Base-by-base conservation (phyloP, 2,329 filamentous ascomycete species). In the Aureobasidium pullulans region DNA sequence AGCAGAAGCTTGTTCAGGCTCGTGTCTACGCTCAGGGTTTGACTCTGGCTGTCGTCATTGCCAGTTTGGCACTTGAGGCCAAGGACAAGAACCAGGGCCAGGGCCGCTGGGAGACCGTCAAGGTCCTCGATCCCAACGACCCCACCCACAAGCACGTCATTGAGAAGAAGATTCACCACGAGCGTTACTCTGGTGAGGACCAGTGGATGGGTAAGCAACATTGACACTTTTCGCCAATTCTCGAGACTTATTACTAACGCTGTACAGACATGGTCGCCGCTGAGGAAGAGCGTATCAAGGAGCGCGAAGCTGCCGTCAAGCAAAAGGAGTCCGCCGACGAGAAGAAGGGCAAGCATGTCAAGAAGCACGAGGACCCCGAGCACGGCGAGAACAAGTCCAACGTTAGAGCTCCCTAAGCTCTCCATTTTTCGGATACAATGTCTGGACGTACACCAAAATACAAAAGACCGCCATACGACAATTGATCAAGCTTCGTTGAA, bases 21-120 rank as follows among this genome's bases (percentile, higher is more conserved):
- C 87, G 92, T 82, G 88, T 96, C 64, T 96, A 96, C 75, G 92
- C 92, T 3, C 92, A 96, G 78, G 90, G 89, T 6, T 77, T 96
- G 67, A 96, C 92, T 5, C 79, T 96, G 48, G 88, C 87, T 64
- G 90, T 96, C 54, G 79, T 96, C 60, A 82, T 96, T 69, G 84
- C 89, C 60, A 88, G 85, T 34, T 90, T 93, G 48, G 88, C 84
- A 10, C 88, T 96, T 67, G 92, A 96, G 83, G 81, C 85, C 43
- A 78, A 77, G 57, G 94, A 99, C 74, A 88, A 87, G 65, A 86
- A 85, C 70, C 83, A 82, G 70, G 90, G 90, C 50, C 82, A 82
- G 69, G 88, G 86, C 64, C 81, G 87, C 71, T 96, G 88, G 88
- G 87, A 95, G 81, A 94, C 89, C 1, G 81, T 96, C 67, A 85